Base-by-base conservation (phyloP, 2,329 filamentous ascomycete genomes). In the Teratosphaeriaceae sp. region DNA sequence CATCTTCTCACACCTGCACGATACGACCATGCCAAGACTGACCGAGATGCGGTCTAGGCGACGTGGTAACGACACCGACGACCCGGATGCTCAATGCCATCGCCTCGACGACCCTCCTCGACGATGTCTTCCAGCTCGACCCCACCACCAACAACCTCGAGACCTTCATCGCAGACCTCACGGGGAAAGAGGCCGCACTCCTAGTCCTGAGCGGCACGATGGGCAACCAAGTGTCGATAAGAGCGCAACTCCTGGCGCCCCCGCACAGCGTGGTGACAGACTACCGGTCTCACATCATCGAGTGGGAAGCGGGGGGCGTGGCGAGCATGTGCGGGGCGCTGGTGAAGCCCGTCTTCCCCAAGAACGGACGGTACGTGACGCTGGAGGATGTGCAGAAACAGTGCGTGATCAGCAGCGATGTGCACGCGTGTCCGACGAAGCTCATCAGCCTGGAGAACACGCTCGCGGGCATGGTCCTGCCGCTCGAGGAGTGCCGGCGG, bases 171-270 rank as follows among this genome's bases (percentile, higher is more conserved):
- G 86, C 88, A 15, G 61, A 74, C 23, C 74, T 94, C 3, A 78
- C 86, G 1, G 79, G 79, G 53, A 88, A 94, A 55, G 82, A 88
- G 56, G 80, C 79, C 6, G 84, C 78, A 0, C 72, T 96, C 3
- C 81, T 95, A 42, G 86, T 95, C 43, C 73, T 94, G 46, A 92
- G 86, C 0, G 90, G 90, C 3, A 95, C 89, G 3, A 95, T 95
- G 88, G 88, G 88, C 30, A 96, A 96, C 66, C 88, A 95, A 63
- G 72, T 96, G 15, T 82, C 84, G 0, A 74, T 95, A 31, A 80
- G 89, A 29, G 76, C 85, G 1, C 84, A 92, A 46, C 74, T 96
- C 12, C 76, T 72, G 1, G 83, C 86, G 47, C 88, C 89, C 12
- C 90, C 90, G 0, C 80, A 94, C 61, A 77, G 78, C 6, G 78